phyloP scores from a whole-genome alignment of 2,329 filamentous ascomycete species.

The Venturia nashicola region DNA sequence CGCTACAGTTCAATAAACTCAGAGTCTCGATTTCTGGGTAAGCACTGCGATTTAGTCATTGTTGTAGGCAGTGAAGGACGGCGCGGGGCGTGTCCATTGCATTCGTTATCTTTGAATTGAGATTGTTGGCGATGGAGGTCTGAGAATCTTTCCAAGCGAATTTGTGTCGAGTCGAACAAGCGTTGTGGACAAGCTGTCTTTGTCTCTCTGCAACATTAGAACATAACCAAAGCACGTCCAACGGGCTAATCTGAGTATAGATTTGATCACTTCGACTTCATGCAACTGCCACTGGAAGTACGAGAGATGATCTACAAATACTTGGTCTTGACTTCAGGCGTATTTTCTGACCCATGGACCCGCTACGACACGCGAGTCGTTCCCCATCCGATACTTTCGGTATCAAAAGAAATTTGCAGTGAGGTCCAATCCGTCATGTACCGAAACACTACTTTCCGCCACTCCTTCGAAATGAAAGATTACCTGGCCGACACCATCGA shows the following conservation, averaged over 20 bases:
- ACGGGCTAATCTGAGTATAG: not conserved
- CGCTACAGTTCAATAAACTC: not conserved
- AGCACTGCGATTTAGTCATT: not conserved
- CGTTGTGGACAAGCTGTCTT: no score
- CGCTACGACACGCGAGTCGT: not conserved
- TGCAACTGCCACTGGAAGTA: not conserved
- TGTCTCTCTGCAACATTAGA: no score
- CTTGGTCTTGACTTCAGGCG: not conserved
- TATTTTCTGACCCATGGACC: not conserved
- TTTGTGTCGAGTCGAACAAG: not conserved
- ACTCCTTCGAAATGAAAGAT: not conserved
- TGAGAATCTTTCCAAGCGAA: not conserved
- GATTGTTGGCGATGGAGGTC: not conserved
- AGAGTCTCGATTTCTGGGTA: not conserved
- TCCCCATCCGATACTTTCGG: not conserved
- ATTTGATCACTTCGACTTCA: slow-evolving; percentile 2
- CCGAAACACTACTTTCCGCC: not conserved
- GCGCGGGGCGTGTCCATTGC: no score
- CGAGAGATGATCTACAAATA: not conserved
- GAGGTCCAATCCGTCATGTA: not conserved
- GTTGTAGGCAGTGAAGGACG: no score
- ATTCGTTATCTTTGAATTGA: no score
- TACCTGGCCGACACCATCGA: not conserved
- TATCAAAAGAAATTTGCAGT: not conserved
- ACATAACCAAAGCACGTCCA: not conserved